phyloP scores from a whole-genome alignment of 2,329 filamentous ascomycete genomes.

The Sclerotinia sclerotiorum region DNA sequence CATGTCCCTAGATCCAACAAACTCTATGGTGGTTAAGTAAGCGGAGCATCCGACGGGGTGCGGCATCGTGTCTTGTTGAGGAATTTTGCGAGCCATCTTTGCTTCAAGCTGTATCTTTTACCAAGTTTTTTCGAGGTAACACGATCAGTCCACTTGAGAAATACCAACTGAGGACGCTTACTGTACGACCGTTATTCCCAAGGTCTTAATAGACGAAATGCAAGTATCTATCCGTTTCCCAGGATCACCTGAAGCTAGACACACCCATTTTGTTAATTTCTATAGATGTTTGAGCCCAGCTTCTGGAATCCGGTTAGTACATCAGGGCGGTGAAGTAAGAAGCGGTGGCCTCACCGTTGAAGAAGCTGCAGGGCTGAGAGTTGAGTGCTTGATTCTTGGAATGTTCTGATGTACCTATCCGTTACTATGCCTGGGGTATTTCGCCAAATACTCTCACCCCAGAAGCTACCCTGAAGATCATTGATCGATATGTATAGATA shows the following conservation, averaged over 20 bases:
- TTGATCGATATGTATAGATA: conserved; percentile 29
- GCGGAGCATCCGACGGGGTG: conserved; percentile 29
- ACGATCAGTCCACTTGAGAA: conserved; percentile 9
- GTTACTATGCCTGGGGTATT: conserved; percentile 27
- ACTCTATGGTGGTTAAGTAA: conserved; percentile 11
- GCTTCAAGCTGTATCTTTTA: conserved; percentile 3
- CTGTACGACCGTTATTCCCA: conserved; percentile 18
- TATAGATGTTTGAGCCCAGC: conserved; percentile 24
- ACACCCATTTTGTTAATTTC: conserved; percentile 12
- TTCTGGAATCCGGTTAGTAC: conserved; percentile 30
- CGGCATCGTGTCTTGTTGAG: conserved; percentile 2
- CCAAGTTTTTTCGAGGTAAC: conserved; percentile 18
- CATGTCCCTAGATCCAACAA: conserved; percentile 10
- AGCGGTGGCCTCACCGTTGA: conserved; percentile 30
- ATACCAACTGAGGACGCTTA: background rate
- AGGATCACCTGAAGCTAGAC: conserved; percentile 11
- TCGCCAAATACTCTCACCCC: conserved; percentile 33
- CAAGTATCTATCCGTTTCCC: conserved; percentile 19
- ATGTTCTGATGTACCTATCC: conserved; percentile 24
- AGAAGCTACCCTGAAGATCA: conserved; percentile 31
- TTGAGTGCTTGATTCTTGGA: conserved; percentile 30
- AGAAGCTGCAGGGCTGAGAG: conserved; percentile 38
- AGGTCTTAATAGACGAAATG: conserved; percentile 21
- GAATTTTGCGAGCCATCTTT: background rate
- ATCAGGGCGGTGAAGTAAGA: conserved; percentile 32